A percentile compares a stretch with the other conserved stretches of the same genome.
phyloP scores from a whole-genome alignment of 805 yeast genomes.

The Yamadazyma akitaensis region DNA sequence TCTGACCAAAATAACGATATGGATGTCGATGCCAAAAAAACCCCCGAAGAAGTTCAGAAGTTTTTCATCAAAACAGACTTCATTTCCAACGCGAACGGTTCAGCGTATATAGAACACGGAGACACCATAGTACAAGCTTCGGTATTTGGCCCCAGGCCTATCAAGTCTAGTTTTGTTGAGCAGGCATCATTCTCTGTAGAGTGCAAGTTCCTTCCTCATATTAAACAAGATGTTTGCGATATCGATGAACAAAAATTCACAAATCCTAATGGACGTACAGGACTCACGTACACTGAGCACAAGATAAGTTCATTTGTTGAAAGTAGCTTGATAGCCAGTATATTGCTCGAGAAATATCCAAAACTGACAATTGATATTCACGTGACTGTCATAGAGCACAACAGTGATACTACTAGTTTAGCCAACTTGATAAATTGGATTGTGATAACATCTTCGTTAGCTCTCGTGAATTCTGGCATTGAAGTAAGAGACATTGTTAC shows the following conservation, averaged over 20 bases:
- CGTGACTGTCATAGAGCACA: slow-evolving; percentile 51
- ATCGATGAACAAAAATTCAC: slow-evolving; percentile 15
- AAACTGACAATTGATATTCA: slow-evolving; percentile 84
- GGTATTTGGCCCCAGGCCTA: slow-evolving; percentile 88
- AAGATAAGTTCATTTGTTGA: slow-evolving; percentile 50
- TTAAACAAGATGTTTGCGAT: slow-evolving; percentile 28
- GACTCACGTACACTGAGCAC: slow-evolving; percentile 40
- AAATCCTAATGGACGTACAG: slow-evolving; percentile 19
- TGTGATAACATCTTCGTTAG: slow-evolving; percentile 64
- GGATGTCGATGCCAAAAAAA: slow-evolving; percentile 10
- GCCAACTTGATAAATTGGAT: slow-evolving; percentile 48
- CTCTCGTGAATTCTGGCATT: slow-evolving; percentile 81
- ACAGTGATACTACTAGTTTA: slow-evolving; percentile 15
- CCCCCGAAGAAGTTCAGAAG: slow-evolving; percentile 27
- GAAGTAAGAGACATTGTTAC: slow-evolving; percentile 77
- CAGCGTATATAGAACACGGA: slow-evolving; percentile 71
- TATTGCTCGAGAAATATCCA: slow-evolving; percentile 73
- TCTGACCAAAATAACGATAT: not conserved
- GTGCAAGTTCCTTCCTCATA: slow-evolving; percentile 50
- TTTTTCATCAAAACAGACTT: slow-evolving; percentile 63
- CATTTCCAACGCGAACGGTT: slow-evolving; percentile 74
- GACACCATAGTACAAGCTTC: slow-evolving; percentile 62
- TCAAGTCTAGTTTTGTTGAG: slow-evolving; percentile 66
- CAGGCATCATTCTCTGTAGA: slow-evolving; percentile 65
- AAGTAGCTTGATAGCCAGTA: slow-evolving; percentile 49